A percentile compares a stretch with the other conserved stretches of the same genome.
These are phyloP conservation scores for Beauveria sp. DNA, from an alignment of 2,329 filamentous ascomycete genomes.

Conservation along the genomic window DNA sequence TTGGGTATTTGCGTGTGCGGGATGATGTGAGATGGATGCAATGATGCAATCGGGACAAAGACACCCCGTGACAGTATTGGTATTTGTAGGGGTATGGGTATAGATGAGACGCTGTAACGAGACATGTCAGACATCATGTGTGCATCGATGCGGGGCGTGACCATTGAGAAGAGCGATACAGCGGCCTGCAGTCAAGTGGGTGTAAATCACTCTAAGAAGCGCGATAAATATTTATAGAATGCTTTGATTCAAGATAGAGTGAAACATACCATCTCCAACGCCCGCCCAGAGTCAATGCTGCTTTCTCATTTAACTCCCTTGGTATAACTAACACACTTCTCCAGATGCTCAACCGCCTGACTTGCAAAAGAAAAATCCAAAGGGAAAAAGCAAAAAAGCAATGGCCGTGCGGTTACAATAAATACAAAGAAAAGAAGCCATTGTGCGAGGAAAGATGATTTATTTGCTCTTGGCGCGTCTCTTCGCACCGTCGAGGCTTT, in stretches of 20 bases:
- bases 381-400: background rate
- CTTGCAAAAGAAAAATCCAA: background rate
- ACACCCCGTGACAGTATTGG: too few relatives aligned
- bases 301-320: too few relatives aligned
- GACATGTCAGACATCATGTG: background rate
- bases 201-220: too few relatives aligned
- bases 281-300: too few relatives aligned
- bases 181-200: too few relatives aligned
- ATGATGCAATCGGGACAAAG: background rate
- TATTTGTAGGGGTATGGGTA: background rate
- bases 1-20: background rate
- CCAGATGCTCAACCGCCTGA: background rate
- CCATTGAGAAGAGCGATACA: too few relatives aligned
- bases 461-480: slow-evolving; percentile 19
- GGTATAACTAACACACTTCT: background rate
- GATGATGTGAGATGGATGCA: background rate
- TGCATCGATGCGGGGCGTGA: background rate
- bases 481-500: slow-evolving; percentile 20
- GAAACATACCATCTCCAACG: too few relatives aligned
- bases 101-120: slow-evolving; percentile 8
- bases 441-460: background rate
- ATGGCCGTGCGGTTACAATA: background rate
- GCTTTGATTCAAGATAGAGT: too few relatives aligned
- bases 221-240: too few relatives aligned
- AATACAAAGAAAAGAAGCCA: background rate